Percentiles rank a stretch among this genome's conserved stretches.
Evolutionary conservation across 1,284 basidiomycete genomes (phyloP).

Genomic region (Anthracocystis setariae): DNA sequence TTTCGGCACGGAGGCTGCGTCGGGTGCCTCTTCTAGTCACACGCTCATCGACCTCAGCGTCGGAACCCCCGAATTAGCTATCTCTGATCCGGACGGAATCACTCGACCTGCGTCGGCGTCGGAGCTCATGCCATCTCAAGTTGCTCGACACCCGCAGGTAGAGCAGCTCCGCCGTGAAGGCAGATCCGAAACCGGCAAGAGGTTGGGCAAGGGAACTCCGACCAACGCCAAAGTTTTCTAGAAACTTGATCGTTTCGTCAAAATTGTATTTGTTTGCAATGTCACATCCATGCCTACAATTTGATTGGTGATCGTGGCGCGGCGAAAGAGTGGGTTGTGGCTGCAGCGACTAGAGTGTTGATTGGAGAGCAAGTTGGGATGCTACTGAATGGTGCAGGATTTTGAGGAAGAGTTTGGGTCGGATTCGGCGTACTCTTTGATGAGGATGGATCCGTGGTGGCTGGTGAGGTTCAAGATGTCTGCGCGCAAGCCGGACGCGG

Average conservation of each 20-base stretch:
- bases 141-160: constrained; percentile 42
- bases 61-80: constrained; percentile 29
- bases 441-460: constrained; percentile 37
- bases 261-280: constrained; percentile 14
- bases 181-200: constrained; percentile 32
- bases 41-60: constrained; percentile 35
- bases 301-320: not conserved
- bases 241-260: not conserved
- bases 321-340: not conserved
- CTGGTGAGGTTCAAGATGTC: constrained; percentile 46
- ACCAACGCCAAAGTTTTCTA: constrained; percentile 37
- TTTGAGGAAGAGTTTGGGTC: not conserved
- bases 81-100: constrained; percentile 35
- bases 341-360: constrained; percentile 1
- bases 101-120: constrained; percentile 39
- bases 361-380: not conserved
- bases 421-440: constrained; percentile 32
- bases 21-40: constrained; percentile 10
- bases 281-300: not conserved
- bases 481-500: constrained; percentile 42
- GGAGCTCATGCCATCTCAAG: constrained; percentile 33
- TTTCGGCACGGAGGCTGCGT: constrained; percentile 20
- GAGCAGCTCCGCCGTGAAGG: constrained; percentile 43
- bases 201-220: constrained; percentile 47
- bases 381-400: constrained; percentile 25